Evolutionary conservation across 2,329 filamentous ascomycete species (phyloP).

Genomic region (Arthroderma sp.): DNA sequence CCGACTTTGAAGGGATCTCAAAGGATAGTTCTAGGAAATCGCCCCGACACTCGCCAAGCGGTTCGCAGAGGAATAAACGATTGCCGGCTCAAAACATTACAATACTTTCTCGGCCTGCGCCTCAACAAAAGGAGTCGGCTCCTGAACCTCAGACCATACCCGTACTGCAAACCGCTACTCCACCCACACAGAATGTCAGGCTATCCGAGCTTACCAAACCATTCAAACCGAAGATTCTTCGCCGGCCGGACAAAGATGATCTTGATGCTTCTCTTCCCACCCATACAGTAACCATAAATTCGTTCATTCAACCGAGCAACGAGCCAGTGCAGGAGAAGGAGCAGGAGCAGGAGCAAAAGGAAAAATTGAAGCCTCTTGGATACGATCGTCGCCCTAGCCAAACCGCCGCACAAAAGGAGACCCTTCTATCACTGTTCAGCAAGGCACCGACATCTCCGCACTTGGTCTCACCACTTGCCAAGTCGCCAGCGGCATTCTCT

Average conservation of each 20-base stretch:
- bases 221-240: constrained; percentile 43
- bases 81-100: constrained; percentile 14
- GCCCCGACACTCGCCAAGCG: constrained; percentile 2
- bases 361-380: constrained; percentile 13
- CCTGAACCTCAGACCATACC: neutral
- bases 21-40: constrained; percentile 9
- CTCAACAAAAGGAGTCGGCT: constrained; percentile 17
- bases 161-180: constrained; percentile 6
- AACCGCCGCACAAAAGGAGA: constrained; percentile 34
- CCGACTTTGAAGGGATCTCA: constrained; percentile 24
- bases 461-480: neutral
- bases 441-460: constrained; percentile 23
- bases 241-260: constrained; percentile 32
- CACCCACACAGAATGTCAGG: constrained; percentile 13
- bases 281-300: constrained; percentile 15
- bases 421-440: constrained; percentile 50
- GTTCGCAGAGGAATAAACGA: constrained; percentile 14
- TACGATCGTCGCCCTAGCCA: constrained; percentile 29
- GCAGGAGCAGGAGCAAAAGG: constrained; percentile 6
- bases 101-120: constrained; percentile 24
- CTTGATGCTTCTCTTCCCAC: constrained; percentile 19
- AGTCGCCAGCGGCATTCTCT: constrained; percentile 5
- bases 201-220: constrained; percentile 28
- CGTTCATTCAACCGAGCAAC: constrained; percentile 12
- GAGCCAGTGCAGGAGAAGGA: constrained; percentile 9